Percentiles rank a stretch among this genome's conserved stretches.
phyloP scores from a whole-genome alignment of 345 rosid genomes.

The Eucalyptus pumila region DNA sequence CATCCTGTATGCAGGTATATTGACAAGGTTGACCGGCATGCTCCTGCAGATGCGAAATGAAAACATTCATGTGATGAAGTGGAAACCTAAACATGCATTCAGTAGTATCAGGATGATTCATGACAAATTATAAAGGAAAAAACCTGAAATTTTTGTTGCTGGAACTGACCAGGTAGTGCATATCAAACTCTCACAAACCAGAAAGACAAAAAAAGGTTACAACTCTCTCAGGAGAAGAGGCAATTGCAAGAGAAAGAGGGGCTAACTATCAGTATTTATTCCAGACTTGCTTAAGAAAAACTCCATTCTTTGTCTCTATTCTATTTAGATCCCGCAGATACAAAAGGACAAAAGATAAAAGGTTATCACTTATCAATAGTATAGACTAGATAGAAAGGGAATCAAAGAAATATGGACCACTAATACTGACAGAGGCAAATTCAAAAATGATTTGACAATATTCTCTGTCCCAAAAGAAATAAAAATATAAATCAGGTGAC shows the following conservation, averaged over 20 bases:
- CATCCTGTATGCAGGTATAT: conserved; percentile 26
- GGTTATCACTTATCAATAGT: neutral
- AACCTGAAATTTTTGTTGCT: neutral
- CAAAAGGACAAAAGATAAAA: neutral
- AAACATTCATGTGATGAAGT: neutral
- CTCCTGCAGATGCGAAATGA: conserved; percentile 34
- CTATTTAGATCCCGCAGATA: neutral
- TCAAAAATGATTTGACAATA: neutral
- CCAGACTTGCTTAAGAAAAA: neutral
- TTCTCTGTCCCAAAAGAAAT: neutral
- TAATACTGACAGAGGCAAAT: neutral
- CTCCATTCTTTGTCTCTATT: neutral
- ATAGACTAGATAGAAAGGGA: neutral
- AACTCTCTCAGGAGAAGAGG: neutral
- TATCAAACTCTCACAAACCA: neutral
- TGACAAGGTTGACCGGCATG: conserved; percentile 8
- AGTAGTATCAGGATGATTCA: neutral
- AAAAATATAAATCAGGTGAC: neutral
- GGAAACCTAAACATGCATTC: neutral
- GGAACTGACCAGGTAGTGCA: neutral
- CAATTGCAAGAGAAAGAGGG: neutral
- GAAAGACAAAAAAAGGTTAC: neutral
- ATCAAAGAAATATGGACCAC: neutral
- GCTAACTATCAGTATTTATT: neutral
- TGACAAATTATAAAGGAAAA: neutral